Conservation (phyloP, 805 yeast species). For the Myxozyma monticola region DNA sequence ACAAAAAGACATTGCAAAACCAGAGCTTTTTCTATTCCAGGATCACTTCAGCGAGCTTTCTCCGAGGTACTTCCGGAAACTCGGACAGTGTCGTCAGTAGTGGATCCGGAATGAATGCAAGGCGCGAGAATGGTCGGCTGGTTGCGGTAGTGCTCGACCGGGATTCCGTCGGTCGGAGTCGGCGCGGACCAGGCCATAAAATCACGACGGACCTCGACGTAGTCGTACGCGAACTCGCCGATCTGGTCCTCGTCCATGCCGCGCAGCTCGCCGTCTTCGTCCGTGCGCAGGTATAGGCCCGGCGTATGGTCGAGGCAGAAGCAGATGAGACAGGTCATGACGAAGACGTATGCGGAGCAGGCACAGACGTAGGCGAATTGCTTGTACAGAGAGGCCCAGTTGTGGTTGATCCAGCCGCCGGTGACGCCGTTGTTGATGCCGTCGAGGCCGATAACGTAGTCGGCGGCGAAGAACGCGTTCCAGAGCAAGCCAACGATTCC, state of each 20-base stretch:
- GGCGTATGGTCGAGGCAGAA: constrained; percentile 75
- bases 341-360: constrained; percentile 68
- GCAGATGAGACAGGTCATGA: constrained; percentile 75
- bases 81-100: too few species aligned
- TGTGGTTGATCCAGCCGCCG: constrained; percentile 92
- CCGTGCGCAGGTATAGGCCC: constrained; percentile 74
- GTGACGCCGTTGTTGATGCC: constrained; percentile 55
- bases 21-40: too few species aligned
- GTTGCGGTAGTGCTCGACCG: constrained; percentile 53
- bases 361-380: constrained; percentile 85
- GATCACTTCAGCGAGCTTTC: too few species aligned
- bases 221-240: constrained; percentile 98
- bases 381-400: constrained; percentile 86
- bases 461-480: constrained; percentile 83
- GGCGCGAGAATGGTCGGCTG: constrained; percentile 19
- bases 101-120: not conserved
- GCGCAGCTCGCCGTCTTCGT: constrained; percentile 78
- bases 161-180: constrained; percentile 22
- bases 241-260: constrained; percentile 97
- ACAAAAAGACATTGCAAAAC: not conserved
- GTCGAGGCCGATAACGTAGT: constrained; percentile 87
- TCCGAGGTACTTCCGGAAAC: too few species aligned
- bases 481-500: constrained; percentile 89
- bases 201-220: constrained; percentile 94
- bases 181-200: constrained; percentile 50